phyloP scores from a whole-genome alignment of 257 asterid genomes.

The Nicotiana attenuata region DNA sequence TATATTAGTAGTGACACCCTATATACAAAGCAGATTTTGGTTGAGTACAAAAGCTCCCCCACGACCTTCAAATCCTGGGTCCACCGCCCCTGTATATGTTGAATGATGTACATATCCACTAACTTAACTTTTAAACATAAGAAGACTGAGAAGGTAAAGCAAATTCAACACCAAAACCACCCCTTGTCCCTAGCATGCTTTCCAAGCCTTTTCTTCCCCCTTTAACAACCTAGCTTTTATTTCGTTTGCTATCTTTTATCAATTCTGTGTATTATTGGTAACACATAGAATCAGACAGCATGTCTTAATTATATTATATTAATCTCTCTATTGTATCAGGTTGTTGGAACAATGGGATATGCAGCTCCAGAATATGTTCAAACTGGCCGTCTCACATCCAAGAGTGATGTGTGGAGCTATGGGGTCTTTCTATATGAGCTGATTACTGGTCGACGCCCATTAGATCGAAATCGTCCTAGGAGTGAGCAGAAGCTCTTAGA shows the following conservation, averaged over 20 bases:
- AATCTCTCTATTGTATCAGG: slow-evolving; percentile 34
- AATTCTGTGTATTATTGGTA: neutral
- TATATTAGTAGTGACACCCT: too few relatives aligned
- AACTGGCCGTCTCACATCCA: slow-evolving; percentile 87
- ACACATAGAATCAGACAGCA: neutral
- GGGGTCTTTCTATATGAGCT: slow-evolving; percentile 93
- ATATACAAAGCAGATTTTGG: too few relatives aligned
- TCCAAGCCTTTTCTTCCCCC: neutral
- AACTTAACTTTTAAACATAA: neutral
- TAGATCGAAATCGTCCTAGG: slow-evolving; percentile 80
- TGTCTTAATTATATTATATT: neutral
- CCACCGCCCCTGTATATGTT: neutral
- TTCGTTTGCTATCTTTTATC: neutral
- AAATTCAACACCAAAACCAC: neutral
- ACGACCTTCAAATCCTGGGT: too few relatives aligned
- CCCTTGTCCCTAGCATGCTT: neutral
- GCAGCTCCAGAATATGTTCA: slow-evolving; percentile 96
- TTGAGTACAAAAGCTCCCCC: too few relatives aligned
- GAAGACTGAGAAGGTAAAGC: neutral
- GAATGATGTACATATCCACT: neutral
- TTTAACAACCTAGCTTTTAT: neutral
- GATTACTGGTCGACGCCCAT: slow-evolving; percentile 82
- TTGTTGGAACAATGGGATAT: slow-evolving; percentile 92
- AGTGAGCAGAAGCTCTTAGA: slow-evolving; percentile 80
- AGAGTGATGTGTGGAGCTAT: slow-evolving; percentile 91